A percentile compares a stretch with the other conserved stretches of the same genome.
These are phyloP conservation scores for Hyphodiscus sp. DNA, from an alignment of 2,329 filamentous ascomycete genomes.

Conservation along the genomic window DNA sequence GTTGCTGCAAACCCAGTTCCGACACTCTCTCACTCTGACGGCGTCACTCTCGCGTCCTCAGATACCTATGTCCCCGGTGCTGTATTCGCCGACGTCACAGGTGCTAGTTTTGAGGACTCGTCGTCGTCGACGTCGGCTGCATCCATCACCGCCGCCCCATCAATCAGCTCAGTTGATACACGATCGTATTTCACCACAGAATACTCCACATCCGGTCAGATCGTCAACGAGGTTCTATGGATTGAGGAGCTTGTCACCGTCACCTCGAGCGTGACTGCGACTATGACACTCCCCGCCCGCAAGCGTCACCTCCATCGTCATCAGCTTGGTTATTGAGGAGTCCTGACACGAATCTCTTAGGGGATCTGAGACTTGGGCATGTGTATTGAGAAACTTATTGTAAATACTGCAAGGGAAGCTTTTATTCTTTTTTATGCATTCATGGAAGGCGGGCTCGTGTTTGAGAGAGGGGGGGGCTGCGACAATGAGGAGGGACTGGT, in stretches of 20 bases:
- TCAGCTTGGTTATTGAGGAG: background rate
- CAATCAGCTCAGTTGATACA: background rate
- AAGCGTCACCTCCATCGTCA: slow-evolving; percentile 7
- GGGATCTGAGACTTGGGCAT: background rate
- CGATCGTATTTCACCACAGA: slow-evolving; percentile 42
- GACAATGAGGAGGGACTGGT: background rate
- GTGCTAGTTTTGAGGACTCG: background rate
- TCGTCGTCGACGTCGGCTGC: background rate
- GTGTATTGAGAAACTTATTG: too few species aligned
- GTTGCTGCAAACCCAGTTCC: slow-evolving; percentile 20
- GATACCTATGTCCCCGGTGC: slow-evolving; percentile 25
- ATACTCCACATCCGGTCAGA: slow-evolving; percentile 42
- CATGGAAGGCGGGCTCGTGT: background rate
- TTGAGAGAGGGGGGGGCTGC: background rate
- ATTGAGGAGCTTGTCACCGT: slow-evolving; percentile 42
- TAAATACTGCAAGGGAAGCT: too few species aligned
- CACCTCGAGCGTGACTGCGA: background rate
- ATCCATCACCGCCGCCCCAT: background rate
- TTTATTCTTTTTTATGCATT: background rate
- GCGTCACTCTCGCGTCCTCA: slow-evolving; percentile 13
- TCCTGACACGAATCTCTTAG: background rate
- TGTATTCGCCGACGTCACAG: slow-evolving; percentile 23
- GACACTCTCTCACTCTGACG: slow-evolving; percentile 26
- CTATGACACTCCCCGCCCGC: background rate
- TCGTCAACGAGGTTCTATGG: slow-evolving; percentile 52